A percentile compares a stretch with the other conserved stretches of the same genome.
phyloP scores from a whole-genome alignment of 2,329 filamentous ascomycete genomes.

The Cercospora beticola region DNA sequence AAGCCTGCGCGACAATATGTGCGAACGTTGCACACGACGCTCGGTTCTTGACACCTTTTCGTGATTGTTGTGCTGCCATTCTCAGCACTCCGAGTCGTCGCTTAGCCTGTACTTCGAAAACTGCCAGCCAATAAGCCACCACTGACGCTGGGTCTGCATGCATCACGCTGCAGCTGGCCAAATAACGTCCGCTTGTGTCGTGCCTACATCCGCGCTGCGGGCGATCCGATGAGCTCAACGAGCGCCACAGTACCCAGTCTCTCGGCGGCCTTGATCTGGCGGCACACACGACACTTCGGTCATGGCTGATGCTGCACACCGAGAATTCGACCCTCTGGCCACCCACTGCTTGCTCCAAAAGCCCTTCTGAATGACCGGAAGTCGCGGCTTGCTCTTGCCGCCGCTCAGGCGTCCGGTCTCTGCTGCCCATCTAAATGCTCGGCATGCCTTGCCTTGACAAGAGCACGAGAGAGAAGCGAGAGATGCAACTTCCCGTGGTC shows the following conservation, averaged over 20 bases:
- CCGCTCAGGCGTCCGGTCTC: slow-evolving; percentile 1
- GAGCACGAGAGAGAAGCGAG: not conserved
- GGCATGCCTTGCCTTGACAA: slow-evolving; percentile 11
- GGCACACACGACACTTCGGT: slow-evolving; percentile 16
- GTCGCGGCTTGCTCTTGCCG: slow-evolving; percentile 19
- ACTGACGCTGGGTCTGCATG: slow-evolving; percentile 18
- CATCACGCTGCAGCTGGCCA: slow-evolving; percentile 22
- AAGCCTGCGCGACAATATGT: slow-evolving; percentile 9
- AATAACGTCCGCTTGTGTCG: slow-evolving; percentile 16
- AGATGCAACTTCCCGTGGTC: slow-evolving; percentile 10
- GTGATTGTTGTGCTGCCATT: slow-evolving; percentile 16
- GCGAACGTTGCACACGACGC: slow-evolving; percentile 17
- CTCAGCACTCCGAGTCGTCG: slow-evolving; percentile 15
- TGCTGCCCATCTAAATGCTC: slow-evolving; percentile 7
- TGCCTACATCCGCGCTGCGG: slow-evolving; percentile 13
- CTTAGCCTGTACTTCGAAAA: slow-evolving; percentile 24
- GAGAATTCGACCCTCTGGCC: slow-evolving; percentile 1
- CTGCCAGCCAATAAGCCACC: slow-evolving; percentile 20
- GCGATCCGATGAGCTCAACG: slow-evolving; percentile 14
- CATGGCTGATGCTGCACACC: slow-evolving; percentile 18
- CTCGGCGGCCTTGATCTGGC: slow-evolving; percentile 17
- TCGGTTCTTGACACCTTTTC: slow-evolving; percentile 13
- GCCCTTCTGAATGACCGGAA: not conserved
- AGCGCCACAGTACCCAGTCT: slow-evolving; percentile 25
- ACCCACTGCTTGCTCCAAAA: slow-evolving; percentile 5